Evolutionary conservation across 306 rosid genomes (phyloP).

Genomic region (Coriaria nepalensis): DNA sequence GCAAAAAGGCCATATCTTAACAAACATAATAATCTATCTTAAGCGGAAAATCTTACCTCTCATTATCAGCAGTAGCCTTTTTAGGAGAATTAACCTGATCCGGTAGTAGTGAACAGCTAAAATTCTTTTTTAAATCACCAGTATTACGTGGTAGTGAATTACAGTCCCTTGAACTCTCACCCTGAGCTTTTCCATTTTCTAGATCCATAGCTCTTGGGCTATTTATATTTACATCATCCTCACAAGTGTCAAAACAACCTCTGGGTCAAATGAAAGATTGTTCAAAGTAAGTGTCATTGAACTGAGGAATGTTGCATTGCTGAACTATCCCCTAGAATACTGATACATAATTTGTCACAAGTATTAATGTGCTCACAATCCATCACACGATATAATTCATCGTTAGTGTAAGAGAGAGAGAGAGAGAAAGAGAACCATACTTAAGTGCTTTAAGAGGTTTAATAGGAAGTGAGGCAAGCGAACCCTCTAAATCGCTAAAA

Average conservation of each 20-base stretch:
- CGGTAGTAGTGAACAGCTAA: constrained; percentile 39
- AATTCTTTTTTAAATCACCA: constrained; percentile 28
- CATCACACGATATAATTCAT: neutral
- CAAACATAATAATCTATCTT: constrained; percentile 1
- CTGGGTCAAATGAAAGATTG: constrained; percentile 31
- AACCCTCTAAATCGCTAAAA: constrained; percentile 66
- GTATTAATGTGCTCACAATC: too few relatives aligned
- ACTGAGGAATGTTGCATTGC: neutral
- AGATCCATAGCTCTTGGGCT: constrained; percentile 37
- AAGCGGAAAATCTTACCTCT: constrained; percentile 35
- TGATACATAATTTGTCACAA: too few relatives aligned
- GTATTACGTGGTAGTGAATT: constrained; percentile 28
- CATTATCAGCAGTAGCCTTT: constrained; percentile 39
- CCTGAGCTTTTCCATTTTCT: constrained; percentile 44
- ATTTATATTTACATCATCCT: constrained; percentile 39
- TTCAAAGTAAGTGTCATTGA: constrained; percentile 9
- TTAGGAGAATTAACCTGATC: constrained; percentile 37
- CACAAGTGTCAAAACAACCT: constrained; percentile 60
- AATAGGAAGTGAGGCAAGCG: constrained; percentile 76
- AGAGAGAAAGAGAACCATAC: constrained; percentile 34
- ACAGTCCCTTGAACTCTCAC: constrained; percentile 40
- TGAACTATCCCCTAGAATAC: neutral
- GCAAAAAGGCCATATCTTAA: neutral
- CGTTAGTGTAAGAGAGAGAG: too few relatives aligned
- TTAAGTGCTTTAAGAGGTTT: constrained; percentile 84